A percentile compares a stretch with the other conserved stretches of the same genome.
phyloP scores from a whole-genome alignment of 2,329 filamentous ascomycete species.

The Aspergillus sojae region DNA sequence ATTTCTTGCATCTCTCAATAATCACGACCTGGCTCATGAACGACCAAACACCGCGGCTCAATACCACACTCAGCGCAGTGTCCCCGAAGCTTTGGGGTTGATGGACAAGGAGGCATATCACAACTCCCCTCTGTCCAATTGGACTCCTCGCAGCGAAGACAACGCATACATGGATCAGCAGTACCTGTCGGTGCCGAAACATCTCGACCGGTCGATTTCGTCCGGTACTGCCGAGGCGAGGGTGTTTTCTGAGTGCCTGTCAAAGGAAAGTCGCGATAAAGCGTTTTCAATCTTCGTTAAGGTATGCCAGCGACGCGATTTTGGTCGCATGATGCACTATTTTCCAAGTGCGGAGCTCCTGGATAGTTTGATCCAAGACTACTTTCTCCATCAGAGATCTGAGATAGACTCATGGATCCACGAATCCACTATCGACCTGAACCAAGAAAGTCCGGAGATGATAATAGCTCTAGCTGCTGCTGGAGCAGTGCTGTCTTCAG shows the following conservation, averaged over 20 bases:
- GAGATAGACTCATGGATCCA: constrained; percentile 49
- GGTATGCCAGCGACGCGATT: constrained; percentile 55
- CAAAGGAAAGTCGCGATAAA: constrained; percentile 55
- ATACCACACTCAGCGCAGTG: neutral
- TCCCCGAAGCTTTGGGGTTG: neutral
- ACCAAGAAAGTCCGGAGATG: constrained; percentile 40
- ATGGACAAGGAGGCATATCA: constrained; percentile 32
- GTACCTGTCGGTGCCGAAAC: constrained; percentile 29
- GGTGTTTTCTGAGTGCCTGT: constrained; percentile 27
- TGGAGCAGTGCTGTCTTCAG: constrained; percentile 41
- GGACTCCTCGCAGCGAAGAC: constrained; percentile 29
- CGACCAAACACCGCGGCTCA: neutral
- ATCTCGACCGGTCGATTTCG: constrained; percentile 26
- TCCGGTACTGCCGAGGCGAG: constrained; percentile 19
- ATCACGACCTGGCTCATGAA: neutral
- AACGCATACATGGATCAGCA: constrained; percentile 30
- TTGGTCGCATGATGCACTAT: constrained; percentile 54
- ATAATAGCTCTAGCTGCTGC: constrained; percentile 41
- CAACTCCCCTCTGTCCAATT: constrained; percentile 32
- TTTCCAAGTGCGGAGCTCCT: constrained; percentile 46
- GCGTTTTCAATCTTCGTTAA: constrained; percentile 66
- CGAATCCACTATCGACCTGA: constrained; percentile 40
- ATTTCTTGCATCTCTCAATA: neutral
- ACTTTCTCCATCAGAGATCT: constrained; percentile 30
- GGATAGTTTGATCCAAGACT: constrained; percentile 44